Conservation (phyloP, 106 monocot species). For the Dactylorhiza incarnata region DNA sequence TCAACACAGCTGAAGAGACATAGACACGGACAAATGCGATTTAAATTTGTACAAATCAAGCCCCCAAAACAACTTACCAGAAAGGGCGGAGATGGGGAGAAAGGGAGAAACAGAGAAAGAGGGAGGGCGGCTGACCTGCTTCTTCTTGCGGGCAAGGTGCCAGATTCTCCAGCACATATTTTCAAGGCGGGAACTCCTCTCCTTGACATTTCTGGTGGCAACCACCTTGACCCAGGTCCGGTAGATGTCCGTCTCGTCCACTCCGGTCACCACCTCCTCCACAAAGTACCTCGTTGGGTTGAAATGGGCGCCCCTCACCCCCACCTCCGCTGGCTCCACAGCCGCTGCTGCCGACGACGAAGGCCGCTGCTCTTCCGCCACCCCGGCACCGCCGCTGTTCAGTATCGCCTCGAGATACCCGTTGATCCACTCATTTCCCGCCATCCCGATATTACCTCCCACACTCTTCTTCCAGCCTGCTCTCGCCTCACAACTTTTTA, state of each 20-base stretch:
- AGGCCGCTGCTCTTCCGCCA: constrained; percentile 19
- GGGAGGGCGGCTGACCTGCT: constrained; percentile 33
- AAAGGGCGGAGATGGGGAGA: background rate
- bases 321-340: constrained; percentile 13
- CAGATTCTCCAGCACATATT: constrained; percentile 99
- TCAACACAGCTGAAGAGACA: too few species aligned
- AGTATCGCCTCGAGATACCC: constrained; percentile 97
- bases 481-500: background rate
- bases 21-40: too few species aligned
- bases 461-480: background rate
- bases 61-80: too few species aligned
- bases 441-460: constrained; percentile 25
- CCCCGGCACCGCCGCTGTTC: constrained; percentile 47
- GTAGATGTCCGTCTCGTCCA: constrained; percentile 86
- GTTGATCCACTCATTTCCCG: constrained; percentile 96
- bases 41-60: too few species aligned
- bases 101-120: background rate
- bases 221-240: constrained; percentile 96
- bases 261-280: constrained; percentile 84
- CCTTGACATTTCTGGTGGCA: constrained; percentile 72
- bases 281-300: constrained; percentile 94
- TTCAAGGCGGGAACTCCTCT: constrained; percentile 73
- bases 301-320: constrained; percentile 40
- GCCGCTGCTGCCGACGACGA: background rate
- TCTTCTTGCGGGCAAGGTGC: constrained; percentile 92